These are phyloP conservation scores for Neurospora cerealis DNA, from an alignment of 495 filamentous ascomycete species.

Conservation along the genomic window DNA sequence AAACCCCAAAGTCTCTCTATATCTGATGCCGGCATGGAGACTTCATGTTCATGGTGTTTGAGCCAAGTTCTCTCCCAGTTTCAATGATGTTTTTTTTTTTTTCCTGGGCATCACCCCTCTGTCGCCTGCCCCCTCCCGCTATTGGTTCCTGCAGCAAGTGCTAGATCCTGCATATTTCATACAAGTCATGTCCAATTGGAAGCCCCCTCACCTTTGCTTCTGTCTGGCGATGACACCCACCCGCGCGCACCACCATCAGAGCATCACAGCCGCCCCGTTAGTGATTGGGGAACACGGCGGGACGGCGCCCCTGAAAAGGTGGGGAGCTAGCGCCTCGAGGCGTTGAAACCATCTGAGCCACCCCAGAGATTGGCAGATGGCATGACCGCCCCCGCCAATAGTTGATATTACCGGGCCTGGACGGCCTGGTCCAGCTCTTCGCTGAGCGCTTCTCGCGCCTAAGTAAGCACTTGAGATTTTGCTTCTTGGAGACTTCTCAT, in stretches of 20 bases:
- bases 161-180: constrained; percentile 18
- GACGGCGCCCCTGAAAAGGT: not conserved
- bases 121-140: not conserved
- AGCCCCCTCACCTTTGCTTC: constrained; percentile 1
- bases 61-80: not conserved
- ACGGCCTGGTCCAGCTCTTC: not conserved
- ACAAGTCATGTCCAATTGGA: constrained; percentile 16
- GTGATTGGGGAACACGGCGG: not conserved
- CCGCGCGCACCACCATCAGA: not conserved
- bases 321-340: not conserved
- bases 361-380: not conserved
- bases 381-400: not conserved
- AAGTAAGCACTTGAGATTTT: not conserved
- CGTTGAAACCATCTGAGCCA: not conserved
- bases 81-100: not conserved
- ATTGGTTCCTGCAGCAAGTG: constrained; percentile 18
- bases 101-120: not conserved
- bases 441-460: not conserved
- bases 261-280: not conserved
- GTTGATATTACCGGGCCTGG: not conserved
- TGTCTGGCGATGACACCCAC: constrained; percentile 5
- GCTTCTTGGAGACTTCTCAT: not conserved
- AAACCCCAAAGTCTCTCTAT: not conserved
- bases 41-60: not conserved
- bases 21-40: not conserved